Conservation (phyloP, 2,329 filamentous ascomycete genomes). For the Cadophora gregata region DNA sequence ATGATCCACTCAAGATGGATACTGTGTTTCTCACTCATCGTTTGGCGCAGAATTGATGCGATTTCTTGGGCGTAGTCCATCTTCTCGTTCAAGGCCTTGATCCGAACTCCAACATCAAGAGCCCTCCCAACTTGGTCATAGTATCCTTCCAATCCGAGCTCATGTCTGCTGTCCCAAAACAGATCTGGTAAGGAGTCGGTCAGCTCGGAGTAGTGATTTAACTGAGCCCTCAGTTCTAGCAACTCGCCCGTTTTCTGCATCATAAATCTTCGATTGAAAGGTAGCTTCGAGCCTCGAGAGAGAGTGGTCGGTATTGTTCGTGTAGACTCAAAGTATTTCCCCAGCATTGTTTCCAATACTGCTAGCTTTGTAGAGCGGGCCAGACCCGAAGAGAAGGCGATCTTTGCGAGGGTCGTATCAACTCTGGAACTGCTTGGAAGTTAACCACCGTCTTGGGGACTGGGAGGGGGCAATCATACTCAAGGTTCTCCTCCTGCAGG, state of each 20-base stretch:
- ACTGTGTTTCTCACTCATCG: slow-evolving; percentile 88
- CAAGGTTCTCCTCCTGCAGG: slow-evolving; percentile 47
- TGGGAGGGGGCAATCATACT: slow-evolving; percentile 25
- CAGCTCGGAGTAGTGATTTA: slow-evolving; percentile 96
- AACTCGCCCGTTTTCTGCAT: slow-evolving; percentile 93
- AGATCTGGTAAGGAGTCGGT: slow-evolving; percentile 95
- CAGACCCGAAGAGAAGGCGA: slow-evolving; percentile 93
- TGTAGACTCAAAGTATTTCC: slow-evolving; percentile 86
- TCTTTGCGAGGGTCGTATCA: slow-evolving; percentile 81
- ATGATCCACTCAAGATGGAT: slow-evolving; percentile 94
- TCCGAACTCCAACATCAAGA: slow-evolving; percentile 88
- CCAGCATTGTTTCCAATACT: slow-evolving; percentile 83
- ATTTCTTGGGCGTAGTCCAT: slow-evolving; percentile 99
- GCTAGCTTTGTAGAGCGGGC: slow-evolving; percentile 93
- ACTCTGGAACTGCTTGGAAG: slow-evolving; percentile 42
- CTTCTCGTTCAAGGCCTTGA: slow-evolving; percentile 91
- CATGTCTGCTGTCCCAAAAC: slow-evolving; percentile 92
- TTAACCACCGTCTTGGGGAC: slow-evolving; percentile 16
- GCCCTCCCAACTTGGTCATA: slow-evolving; percentile 93
- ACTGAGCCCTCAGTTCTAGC: slow-evolving; percentile 83
- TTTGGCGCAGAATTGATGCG: slow-evolving; percentile 84
- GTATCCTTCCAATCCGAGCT: slow-evolving; percentile 89
- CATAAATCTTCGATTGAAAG: slow-evolving; percentile 78
- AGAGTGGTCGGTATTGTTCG: slow-evolving; percentile 81
- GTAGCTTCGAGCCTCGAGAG: slow-evolving; percentile 66